Conservation (phyloP, 257 asterid species). For the Avicennia marina region DNA sequence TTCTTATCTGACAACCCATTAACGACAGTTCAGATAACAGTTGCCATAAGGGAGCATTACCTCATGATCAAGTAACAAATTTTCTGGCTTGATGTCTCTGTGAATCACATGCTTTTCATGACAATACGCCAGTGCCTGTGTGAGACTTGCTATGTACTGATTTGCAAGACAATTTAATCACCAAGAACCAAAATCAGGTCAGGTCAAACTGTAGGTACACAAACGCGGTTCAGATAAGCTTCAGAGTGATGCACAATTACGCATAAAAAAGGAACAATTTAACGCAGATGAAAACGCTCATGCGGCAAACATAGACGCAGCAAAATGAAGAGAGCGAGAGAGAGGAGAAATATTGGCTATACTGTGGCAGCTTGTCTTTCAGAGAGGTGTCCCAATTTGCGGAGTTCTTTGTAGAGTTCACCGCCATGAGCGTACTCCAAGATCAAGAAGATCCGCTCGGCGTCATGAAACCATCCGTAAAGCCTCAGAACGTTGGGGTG, state of each 20-base stretch:
- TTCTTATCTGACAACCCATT: not conserved
- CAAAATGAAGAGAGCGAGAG: not conserved
- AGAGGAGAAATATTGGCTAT: not conserved
- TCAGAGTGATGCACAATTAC: not conserved
- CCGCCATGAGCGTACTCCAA: constrained; percentile 90
- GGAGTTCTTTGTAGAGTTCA: constrained; percentile 76
- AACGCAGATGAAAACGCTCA: constrained; percentile 5
- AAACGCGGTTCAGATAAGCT: not conserved
- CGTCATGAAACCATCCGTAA: constrained; percentile 95
- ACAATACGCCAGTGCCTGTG: constrained; percentile 83
- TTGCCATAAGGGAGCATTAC: constrained; percentile 31
- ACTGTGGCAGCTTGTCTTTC: constrained; percentile 87
- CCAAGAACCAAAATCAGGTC: too few relatives aligned
- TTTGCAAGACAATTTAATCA: constrained; percentile 3
- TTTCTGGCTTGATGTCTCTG: constrained; percentile 98
- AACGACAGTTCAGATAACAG: not conserved
- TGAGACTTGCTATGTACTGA: constrained; percentile 79
- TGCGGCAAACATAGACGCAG: not conserved
- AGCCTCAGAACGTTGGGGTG: constrained; percentile 83
- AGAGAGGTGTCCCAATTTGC: constrained; percentile 50
- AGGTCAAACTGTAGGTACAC: not conserved
- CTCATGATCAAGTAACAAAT: constrained; percentile 92
- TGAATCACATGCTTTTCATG: constrained; percentile 94
- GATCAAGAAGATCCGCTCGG: constrained; percentile 65
- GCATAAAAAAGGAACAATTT: too few relatives aligned